These are phyloP conservation scores for maize (Zea mays) DNA, from an alignment of 176 grass and related monocot genomes.

Conservation along the genomic window DNA sequence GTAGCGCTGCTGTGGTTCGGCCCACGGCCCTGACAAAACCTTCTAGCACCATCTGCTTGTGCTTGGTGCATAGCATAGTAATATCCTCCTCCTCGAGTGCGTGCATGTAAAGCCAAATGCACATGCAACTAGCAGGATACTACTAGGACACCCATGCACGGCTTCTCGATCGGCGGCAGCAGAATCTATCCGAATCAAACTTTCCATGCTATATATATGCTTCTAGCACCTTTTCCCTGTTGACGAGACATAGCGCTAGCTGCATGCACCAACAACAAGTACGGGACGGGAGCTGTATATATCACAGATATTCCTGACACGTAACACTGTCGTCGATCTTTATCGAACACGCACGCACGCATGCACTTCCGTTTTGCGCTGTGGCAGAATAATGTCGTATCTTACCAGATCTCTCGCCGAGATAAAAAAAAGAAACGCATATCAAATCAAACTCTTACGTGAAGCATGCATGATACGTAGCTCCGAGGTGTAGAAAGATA, in stretches of 20 bases:
- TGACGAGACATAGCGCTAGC: not conserved
- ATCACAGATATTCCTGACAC: not conserved
- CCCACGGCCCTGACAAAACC: slow-evolving; percentile 18
- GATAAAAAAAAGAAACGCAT: not conserved
- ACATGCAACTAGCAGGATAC: slow-evolving; percentile 20
- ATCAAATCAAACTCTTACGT: slow-evolving; percentile 31
- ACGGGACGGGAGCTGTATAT: too few species aligned
- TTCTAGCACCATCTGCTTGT: slow-evolving; percentile 32
- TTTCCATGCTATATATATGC: not conserved
- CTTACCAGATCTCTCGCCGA: slow-evolving; percentile 16
- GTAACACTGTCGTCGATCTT: not conserved
- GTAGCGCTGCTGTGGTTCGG: not conserved
- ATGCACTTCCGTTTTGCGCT: too few species aligned
- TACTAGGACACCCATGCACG: not conserved
- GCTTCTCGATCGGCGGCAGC: not conserved
- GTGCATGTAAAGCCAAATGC: not conserved
- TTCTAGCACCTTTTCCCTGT: not conserved
- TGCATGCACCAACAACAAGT: not conserved
- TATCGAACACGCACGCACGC: not conserved
- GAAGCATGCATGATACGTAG: slow-evolving; percentile 4
- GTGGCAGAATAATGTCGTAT: slow-evolving; percentile 6
- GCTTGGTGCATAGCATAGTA: not conserved
- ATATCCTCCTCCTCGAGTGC: not conserved
- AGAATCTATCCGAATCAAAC: slow-evolving; percentile 44
- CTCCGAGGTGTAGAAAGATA: not conserved